phyloP scores from a whole-genome alignment of 2,329 filamentous ascomycete genomes.

The Ustulina deusta region DNA sequence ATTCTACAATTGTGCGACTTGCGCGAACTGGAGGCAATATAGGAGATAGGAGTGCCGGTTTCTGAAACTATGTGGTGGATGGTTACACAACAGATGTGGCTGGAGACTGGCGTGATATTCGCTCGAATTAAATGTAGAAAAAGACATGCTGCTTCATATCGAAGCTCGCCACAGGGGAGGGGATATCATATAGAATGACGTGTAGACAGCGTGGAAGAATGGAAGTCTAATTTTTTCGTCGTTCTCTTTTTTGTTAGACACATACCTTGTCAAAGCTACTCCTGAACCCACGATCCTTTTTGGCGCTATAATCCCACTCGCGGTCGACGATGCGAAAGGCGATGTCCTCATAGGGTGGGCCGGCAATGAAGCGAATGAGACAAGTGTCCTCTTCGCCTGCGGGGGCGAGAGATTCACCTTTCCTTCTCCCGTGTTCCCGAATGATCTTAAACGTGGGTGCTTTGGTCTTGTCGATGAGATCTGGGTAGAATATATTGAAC shows the following conservation, averaged over 20 bases:
- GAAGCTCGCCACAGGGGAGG: constrained; percentile 28
- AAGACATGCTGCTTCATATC: constrained; percentile 23
- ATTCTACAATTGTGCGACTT: constrained; percentile 10
- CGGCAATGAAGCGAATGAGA: constrained; percentile 93
- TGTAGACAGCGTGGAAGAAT: constrained; percentile 35
- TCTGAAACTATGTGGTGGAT: constrained; percentile 40
- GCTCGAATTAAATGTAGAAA: constrained; percentile 25
- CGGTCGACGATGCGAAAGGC: constrained; percentile 98
- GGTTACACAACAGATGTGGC: constrained; percentile 37
- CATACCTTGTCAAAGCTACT: constrained; percentile 97
- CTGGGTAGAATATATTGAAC: constrained; percentile 99
- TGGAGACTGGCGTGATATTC: constrained; percentile 31
- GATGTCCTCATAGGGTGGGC: constrained; percentile 95
- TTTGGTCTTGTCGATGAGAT: constrained; percentile 93
- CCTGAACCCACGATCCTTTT: constrained; percentile 92
- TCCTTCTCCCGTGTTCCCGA: constrained; percentile 87
- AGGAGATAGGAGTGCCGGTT: constrained; percentile 28
- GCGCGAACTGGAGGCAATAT: constrained; percentile 27
- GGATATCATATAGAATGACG: constrained; percentile 23
- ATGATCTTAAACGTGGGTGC: constrained; percentile 97
- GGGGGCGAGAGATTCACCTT: constrained; percentile 91
- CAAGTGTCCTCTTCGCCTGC: constrained; percentile 98
- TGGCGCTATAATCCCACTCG: constrained; percentile 98
- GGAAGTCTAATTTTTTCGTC: no score
- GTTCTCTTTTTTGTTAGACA: no score